phyloP scores from a whole-genome alignment of 2,329 filamentous ascomycete species.

The Penicillium glabrum region DNA sequence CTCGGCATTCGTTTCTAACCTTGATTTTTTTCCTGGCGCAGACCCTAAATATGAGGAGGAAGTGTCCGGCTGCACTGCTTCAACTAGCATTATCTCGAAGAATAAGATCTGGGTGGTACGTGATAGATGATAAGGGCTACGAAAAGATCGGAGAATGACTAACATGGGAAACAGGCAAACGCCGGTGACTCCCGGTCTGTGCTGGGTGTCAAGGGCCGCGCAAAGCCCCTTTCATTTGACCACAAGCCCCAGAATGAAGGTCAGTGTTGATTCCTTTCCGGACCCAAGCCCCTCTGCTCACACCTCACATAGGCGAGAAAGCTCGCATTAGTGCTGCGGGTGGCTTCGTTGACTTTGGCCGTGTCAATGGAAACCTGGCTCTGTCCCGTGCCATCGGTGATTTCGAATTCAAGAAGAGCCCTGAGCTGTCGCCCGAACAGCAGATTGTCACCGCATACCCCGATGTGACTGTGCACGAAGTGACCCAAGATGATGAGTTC shows the following conservation, averaged over 20 bases:
- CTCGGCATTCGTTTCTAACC: not conserved
- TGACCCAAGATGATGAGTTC: constrained; percentile 93
- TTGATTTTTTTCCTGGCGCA: constrained; percentile 40
- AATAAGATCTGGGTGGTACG: constrained; percentile 94
- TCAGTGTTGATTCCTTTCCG: constrained; percentile 39
- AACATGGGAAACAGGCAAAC: constrained; percentile 68
- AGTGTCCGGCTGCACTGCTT: constrained; percentile 95
- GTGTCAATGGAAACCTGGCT: constrained; percentile 96
- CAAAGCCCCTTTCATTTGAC: constrained; percentile 97
- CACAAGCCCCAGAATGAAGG: constrained; percentile 99
- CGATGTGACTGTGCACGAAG: constrained; percentile 87
- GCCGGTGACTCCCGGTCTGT: constrained; percentile 95
- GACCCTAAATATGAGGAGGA: constrained; percentile 97
- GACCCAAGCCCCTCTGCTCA: not conserved
- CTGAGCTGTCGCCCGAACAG: constrained; percentile 93
- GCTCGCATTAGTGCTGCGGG: constrained; percentile 93
- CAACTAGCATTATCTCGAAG: constrained; percentile 82
- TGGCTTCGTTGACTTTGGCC: constrained; percentile 96
- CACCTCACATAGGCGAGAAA: constrained; percentile 72
- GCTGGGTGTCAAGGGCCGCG: constrained; percentile 91
- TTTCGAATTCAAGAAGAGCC: constrained; percentile 99
- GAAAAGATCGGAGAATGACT: constrained; percentile 14
- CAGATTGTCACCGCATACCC: constrained; percentile 98
- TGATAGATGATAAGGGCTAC: constrained; percentile 29
- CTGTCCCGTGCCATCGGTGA: constrained; percentile 96